phyloP scores from a whole-genome alignment of 2,329 filamentous ascomycete species.

The Colletotrichum agaves region DNA sequence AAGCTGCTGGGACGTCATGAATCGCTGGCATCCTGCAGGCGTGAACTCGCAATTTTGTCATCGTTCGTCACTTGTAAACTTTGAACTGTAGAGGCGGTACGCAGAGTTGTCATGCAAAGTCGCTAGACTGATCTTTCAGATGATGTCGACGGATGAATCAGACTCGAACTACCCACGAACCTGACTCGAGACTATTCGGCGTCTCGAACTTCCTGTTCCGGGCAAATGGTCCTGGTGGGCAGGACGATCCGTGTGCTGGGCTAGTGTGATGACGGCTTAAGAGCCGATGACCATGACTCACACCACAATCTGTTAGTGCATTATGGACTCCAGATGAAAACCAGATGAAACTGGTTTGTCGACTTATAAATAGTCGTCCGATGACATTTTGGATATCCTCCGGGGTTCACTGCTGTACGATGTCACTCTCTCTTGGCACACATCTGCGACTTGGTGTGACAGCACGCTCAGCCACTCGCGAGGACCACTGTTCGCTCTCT shows the following conservation, averaged over 20 bases:
- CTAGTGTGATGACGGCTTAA: neutral
- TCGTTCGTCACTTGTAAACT: neutral
- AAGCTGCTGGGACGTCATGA: neutral
- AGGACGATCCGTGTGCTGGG: conserved; percentile 14
- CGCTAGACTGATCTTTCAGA: conserved; percentile 22
- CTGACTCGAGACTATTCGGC: conserved; percentile 24
- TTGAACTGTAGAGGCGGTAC: neutral
- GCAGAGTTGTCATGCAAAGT: conserved; percentile 7
- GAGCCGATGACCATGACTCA: fast-evolving
- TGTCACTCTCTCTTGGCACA: conserved; percentile 30
- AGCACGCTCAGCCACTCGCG: conserved; percentile 17
- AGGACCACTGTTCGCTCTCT: neutral
- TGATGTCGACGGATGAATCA: conserved; percentile 14
- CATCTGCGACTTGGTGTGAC: conserved; percentile 34
- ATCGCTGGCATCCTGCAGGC: neutral
- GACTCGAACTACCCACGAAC: neutral
- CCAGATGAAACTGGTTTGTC: conserved; percentile 26
- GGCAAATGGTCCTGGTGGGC: conserved; percentile 7
- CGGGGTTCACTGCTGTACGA: conserved; percentile 14
- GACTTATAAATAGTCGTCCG: conserved; percentile 28
- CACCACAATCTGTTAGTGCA: neutral
- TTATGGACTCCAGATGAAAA: neutral
- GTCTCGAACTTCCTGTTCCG: conserved; percentile 35
- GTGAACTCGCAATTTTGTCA: conserved; percentile 1
- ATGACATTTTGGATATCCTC: conserved; percentile 10